These are phyloP conservation scores for Calonectria montana DNA, from an alignment of 2,329 filamentous ascomycete genomes.

Conservation along the genomic window DNA sequence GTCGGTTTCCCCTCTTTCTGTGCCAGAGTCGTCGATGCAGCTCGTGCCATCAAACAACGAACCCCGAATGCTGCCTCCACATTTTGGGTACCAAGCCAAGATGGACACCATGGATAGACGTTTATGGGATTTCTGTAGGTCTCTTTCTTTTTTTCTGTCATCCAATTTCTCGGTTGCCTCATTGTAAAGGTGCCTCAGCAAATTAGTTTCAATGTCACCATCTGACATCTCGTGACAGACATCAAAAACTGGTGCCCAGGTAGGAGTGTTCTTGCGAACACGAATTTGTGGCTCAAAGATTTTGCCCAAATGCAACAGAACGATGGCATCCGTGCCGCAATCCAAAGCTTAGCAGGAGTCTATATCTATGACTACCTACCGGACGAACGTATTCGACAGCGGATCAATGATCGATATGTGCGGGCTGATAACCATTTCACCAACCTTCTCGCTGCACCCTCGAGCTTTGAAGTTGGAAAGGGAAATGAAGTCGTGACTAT, in stretches of 20 bases:
- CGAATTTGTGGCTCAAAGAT: constrained; percentile 54
- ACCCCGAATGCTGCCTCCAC: constrained; percentile 42
- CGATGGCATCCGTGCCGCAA: constrained; percentile 49
- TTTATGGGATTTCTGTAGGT: constrained; percentile 52
- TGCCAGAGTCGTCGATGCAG: constrained; percentile 23
- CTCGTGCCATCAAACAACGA: constrained; percentile 26
- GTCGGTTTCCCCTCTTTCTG: constrained; percentile 15
- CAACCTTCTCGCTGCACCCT: constrained; percentile 41
- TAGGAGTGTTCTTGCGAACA: constrained; percentile 50
- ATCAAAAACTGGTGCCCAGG: constrained; percentile 55
- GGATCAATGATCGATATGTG: constrained; percentile 48
- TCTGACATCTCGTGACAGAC: constrained; percentile 41
- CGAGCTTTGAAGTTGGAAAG: constrained; percentile 30
- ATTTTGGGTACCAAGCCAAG: constrained; percentile 46
- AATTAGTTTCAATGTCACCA: not conserved
- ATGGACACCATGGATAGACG: constrained; percentile 49
- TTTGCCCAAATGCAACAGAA: constrained; percentile 53
- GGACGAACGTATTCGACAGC: constrained; percentile 43
- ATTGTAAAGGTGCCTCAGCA: not conserved
- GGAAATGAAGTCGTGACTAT: constrained; percentile 52
- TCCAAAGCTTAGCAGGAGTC: constrained; percentile 54
- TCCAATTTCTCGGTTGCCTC: not conserved
- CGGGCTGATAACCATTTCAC: constrained; percentile 46
- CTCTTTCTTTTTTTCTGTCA: not conserved
- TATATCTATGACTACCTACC: constrained; percentile 56